Conservation (phyloP, 352 stramenopile genomes). For the Globisporangium nodosum region DNA sequence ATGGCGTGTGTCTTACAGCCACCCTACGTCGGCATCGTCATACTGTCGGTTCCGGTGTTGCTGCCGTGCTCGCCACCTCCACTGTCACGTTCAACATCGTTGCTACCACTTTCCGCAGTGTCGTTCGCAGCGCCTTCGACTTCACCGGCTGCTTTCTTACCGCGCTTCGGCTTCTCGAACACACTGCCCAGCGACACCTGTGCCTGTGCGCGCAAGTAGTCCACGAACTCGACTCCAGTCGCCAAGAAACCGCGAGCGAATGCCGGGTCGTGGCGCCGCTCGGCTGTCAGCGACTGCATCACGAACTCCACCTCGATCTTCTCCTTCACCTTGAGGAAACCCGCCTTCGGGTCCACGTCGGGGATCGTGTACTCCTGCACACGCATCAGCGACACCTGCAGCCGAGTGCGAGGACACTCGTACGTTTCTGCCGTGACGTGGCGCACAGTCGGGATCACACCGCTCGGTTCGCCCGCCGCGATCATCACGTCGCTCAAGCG, state of each 20-base stretch:
- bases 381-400: conserved; percentile 40
- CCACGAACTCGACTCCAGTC: conserved; percentile 59
- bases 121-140: no score
- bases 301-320: conserved; percentile 64
- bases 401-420: conserved; percentile 21
- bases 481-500: conserved; percentile 50
- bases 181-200: neutral
- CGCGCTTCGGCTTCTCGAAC: no score
- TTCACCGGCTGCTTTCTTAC: no score
- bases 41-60: no score
- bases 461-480: conserved; percentile 28
- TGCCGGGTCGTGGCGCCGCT: conserved; percentile 37
- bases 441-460: conserved; percentile 48
- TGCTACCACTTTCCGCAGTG: neutral
- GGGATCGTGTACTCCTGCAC: conserved; percentile 59
- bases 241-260: conserved; percentile 54
- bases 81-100: neutral
- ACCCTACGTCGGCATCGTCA: no score
- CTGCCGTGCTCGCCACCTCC: no score
- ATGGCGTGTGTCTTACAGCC: no score
- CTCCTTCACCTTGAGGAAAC: conserved; percentile 45
- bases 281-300: conserved; percentile 49
- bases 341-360: conserved; percentile 27
- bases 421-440: conserved; percentile 50
- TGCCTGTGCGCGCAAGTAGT: conserved; percentile 37